Conservation (phyloP, 768 basidiomycete genomes). For the Auricularia auricula-judae region DNA sequence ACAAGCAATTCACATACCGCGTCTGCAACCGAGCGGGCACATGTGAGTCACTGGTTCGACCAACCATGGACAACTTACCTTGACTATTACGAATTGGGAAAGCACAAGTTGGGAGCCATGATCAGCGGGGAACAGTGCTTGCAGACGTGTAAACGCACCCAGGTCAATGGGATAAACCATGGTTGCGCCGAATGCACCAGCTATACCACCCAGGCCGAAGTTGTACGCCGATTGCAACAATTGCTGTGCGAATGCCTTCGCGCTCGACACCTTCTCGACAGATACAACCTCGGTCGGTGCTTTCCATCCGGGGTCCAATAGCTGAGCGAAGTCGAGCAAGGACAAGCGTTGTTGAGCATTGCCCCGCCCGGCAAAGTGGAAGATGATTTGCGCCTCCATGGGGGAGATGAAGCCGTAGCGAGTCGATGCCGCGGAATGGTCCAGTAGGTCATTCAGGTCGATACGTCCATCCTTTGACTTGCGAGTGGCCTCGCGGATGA, state of each 20-base stretch:
- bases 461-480: constrained; percentile 94
- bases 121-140: background rate
- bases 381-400: constrained; percentile 96
- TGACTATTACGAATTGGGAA: constrained; percentile 35
- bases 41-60: constrained; percentile 1
- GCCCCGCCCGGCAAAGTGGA: constrained; percentile 92
- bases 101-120: constrained; percentile 4
- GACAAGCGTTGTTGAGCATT: constrained; percentile 58
- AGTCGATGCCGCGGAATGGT: constrained; percentile 74
- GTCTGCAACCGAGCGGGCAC: constrained; percentile 31
- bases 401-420: constrained; percentile 94
- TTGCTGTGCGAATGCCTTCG: constrained; percentile 38
- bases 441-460: constrained; percentile 89
- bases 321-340: constrained; percentile 81
- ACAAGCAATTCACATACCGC: constrained; percentile 30
- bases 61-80: constrained; percentile 36
- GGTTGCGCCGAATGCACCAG: constrained; percentile 93
- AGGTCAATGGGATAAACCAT: constrained; percentile 95
- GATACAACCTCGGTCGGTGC: constrained; percentile 46
- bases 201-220: constrained; percentile 82
- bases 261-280: constrained; percentile 21
- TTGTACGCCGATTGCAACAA: constrained; percentile 69
- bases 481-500: constrained; percentile 81
- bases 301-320: constrained; percentile 84
- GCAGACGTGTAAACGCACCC: constrained; percentile 39